A percentile compares a stretch with the other conserved stretches of the same genome.
Conservation (phyloP, 345 rosid genomes). For the Moricandia arvensis region DNA sequence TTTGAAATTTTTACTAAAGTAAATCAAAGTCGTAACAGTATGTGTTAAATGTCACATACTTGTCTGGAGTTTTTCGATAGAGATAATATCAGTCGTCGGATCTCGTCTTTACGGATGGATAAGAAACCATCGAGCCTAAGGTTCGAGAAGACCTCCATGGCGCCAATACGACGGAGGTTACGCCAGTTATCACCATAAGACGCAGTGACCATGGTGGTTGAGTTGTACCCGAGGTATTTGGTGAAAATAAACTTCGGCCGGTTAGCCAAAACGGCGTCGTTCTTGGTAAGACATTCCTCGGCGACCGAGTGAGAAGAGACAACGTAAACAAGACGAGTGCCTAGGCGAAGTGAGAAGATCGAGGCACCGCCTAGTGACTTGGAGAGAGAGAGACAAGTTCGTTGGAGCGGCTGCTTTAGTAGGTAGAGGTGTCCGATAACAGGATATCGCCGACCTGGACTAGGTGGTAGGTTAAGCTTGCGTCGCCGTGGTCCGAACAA, state of each 20-base stretch:
- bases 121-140: constrained; percentile 36
- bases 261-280: constrained; percentile 51
- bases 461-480: constrained; percentile 44
- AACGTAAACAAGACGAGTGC: constrained; percentile 38
- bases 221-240: constrained; percentile 40
- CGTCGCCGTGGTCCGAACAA: neutral
- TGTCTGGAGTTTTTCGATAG: constrained; percentile 15
- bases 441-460: constrained; percentile 31
- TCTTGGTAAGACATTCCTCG: constrained; percentile 44
- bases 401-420: constrained; percentile 29
- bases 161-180: constrained; percentile 50
- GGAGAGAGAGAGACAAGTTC: constrained; percentile 9
- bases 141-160: constrained; percentile 44
- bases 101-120: constrained; percentile 41
- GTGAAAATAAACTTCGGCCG: constrained; percentile 28
- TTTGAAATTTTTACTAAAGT: too few species aligned
- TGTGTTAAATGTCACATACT: neutral
- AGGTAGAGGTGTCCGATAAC: constrained; percentile 30
- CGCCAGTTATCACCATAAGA: constrained; percentile 59
- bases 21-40: too few species aligned
- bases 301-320: constrained; percentile 39
- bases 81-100: constrained; percentile 24
- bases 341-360: constrained; percentile 45
- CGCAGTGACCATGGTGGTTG: constrained; percentile 29
- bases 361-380: constrained; percentile 36